phyloP scores from a whole-genome alignment of 306 rosid species.

The Medicago lupulina region DNA sequence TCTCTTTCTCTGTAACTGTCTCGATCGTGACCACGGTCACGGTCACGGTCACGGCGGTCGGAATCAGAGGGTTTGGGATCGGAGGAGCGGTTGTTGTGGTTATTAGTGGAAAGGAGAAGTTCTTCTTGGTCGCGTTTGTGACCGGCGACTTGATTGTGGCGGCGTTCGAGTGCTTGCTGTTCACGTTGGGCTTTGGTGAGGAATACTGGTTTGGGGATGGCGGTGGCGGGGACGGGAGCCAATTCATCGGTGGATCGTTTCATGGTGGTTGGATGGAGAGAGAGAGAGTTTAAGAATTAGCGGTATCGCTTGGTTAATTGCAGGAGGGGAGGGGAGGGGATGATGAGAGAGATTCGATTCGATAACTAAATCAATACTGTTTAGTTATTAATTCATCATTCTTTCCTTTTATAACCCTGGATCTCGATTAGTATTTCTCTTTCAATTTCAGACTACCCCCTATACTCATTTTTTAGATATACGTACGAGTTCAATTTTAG shows the following conservation, averaged over 20 bases:
- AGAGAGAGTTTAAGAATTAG: neutral
- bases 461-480: no score
- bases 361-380: no score
- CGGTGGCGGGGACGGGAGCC: neutral
- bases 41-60: conserved; percentile 68
- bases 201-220: conserved; percentile 61
- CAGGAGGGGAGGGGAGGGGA: conserved; percentile 50
- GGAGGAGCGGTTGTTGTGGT: conserved; percentile 34
- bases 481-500: no score
- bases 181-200: conserved; percentile 83
- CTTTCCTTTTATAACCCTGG: no score
- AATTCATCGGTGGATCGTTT: conserved; percentile 41
- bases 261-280: conserved; percentile 21
- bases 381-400: no score
- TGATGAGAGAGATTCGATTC: no score
- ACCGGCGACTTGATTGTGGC: conserved; percentile 62
- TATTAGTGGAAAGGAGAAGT: conserved; percentile 43
- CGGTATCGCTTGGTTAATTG: conserved; percentile 53
- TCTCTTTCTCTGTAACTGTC: conserved; percentile 33
- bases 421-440: no score
- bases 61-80: conserved; percentile 56
- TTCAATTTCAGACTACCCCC: no score
- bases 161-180: conserved; percentile 76
- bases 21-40: conserved; percentile 32
- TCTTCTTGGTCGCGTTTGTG: conserved; percentile 63